Base-by-base conservation (phyloP, 1,284 basidiomycete genomes). In the Nidula niveotomentosa region DNA sequence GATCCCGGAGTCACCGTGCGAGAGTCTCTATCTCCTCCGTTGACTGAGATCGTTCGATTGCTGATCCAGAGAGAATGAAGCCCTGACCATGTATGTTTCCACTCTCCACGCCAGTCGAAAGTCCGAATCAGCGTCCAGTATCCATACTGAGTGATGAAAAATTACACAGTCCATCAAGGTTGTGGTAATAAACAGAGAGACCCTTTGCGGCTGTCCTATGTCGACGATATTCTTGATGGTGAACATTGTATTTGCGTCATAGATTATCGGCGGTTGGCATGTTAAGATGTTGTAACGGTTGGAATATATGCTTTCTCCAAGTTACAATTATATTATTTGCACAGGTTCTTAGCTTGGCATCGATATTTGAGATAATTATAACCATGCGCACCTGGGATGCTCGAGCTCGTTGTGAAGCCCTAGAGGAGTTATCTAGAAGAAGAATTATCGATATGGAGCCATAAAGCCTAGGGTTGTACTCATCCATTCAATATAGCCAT, bases 121-220 rank as follows among this genome's bases (percentile, higher is more conserved):
- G 36, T 54, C 55, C 52, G 53, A 8, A 54, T 45, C 18, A 18
- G 30, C 5, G 41, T 46, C 9, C 13, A 48, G 18, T 41, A 23
- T 36, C 4, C 30, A 17, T 12, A 12, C 39, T 41, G 39, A 41
- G 15, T 30, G 39, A 41, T 35, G 3, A 46, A 18, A 17, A 57
- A 62, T 23, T 49, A 65, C 65, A 67, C 13, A 65, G 60, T 44
- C 64, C 66, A 52, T 67, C 66, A 6, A 63, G 64, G 56, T 65
- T 66, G 53, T 68, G 68, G 53, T 69, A 70, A 52, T 68, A 66
- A 17, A 5, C 30, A 67, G 58, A 8, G 69, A 68, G n/a, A 70
- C 60, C 67, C 69, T 67, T 56, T 68, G 66, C 3, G 66, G 64
- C 45, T 67, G 46, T 1, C 69, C 69, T 8, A 66, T 68, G 36